Base-by-base conservation (phyloP, 2,329 filamentous ascomycete genomes). In the Rutstroemia sydowiana region DNA sequence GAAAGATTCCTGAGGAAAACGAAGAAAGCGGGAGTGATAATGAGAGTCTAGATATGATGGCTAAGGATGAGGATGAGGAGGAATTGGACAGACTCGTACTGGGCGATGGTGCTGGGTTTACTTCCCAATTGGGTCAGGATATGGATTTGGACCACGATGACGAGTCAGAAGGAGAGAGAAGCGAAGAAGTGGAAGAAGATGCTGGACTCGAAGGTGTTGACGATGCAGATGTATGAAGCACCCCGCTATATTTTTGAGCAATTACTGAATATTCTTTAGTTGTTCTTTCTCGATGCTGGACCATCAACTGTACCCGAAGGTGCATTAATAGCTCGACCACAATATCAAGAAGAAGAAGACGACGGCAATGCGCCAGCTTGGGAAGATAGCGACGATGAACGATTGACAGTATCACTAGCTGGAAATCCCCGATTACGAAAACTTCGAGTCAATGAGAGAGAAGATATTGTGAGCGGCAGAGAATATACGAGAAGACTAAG, bases 321-420 rank as follows among this genome's bases (percentile, higher is more conserved):
- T 45, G 53, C 57, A 36, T 52, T 65, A 6, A 55, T 63, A 51
- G 51, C 54, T 21, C 47, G 36, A 36, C 11, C 36, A n/a, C 34
- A 54, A 14, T 53, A 54, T 1, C 55, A 61, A 10, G 69, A 71
- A 2, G 68, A 73, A 20, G 65, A 68, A 20, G 71, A 70, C 30
- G 69, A 67, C 31, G n/a, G n/a, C n/a, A 69, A 70, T 58, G 73
- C 74, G 18, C 76, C 84, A 2, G 87, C 82, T 1, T 98, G 93
- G 93, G 83, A 91, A 60, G 93, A 98, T 67, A 97, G 91, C 68
- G 93, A 98, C 63, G 93, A 98, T 65, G 93, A 97, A 65, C 80
- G 88, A 49, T 73, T 96, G 56, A 80, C 82, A 6, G 78, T 98
- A 45, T 97, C 92, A 13, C 76, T 98, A 36, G 86, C 88, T 3